Conservation (phyloP, 1,139 yeast species). For the Kodamaea plutei region DNA sequence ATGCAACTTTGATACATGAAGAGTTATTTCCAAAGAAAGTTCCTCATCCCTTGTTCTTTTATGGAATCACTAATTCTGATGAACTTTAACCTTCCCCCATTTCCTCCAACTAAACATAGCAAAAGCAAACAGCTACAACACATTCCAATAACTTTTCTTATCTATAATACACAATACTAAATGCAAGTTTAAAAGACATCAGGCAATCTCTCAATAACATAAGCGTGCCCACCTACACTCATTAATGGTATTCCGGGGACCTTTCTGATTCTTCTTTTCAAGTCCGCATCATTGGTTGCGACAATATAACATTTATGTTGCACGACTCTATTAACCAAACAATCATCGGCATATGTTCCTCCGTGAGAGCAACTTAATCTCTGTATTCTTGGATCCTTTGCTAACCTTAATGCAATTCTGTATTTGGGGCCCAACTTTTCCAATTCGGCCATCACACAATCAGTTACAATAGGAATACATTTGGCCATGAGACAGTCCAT, state of each 20-base stretch:
- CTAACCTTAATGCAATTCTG: conserved; percentile 86
- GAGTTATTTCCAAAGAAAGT: no score
- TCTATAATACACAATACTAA: no score
- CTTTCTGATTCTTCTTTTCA: conserved; percentile 88
- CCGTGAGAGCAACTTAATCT: conserved; percentile 85
- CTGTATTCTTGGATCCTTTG: conserved; percentile 89
- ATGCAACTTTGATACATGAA: no score
- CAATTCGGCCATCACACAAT: conserved; percentile 96
- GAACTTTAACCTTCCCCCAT: no score
- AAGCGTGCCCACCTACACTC: conserved; percentile 93
- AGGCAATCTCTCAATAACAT: conserved; percentile 90
- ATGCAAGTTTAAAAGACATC: conserved; percentile 88
- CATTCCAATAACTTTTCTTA: no score
- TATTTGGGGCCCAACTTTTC: conserved; percentile 94
- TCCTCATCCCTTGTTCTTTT: no score
- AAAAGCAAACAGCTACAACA: no score
- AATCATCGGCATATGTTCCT: conserved; percentile 98
- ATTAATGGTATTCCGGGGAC: conserved; percentile 95
- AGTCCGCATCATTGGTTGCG: conserved; percentile 97
- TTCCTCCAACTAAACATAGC: no score
- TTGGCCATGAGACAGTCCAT: conserved; percentile 95
- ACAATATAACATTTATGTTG: conserved; percentile 97
- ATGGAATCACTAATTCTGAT: no score
- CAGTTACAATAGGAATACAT: conserved; percentile 92
- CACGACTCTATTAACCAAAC: conserved; percentile 85